These are phyloP conservation scores for Anthoceros angustus DNA, from an alignment of 225 moss, liverwort and hornwort species.

Conservation along the genomic window DNA sequence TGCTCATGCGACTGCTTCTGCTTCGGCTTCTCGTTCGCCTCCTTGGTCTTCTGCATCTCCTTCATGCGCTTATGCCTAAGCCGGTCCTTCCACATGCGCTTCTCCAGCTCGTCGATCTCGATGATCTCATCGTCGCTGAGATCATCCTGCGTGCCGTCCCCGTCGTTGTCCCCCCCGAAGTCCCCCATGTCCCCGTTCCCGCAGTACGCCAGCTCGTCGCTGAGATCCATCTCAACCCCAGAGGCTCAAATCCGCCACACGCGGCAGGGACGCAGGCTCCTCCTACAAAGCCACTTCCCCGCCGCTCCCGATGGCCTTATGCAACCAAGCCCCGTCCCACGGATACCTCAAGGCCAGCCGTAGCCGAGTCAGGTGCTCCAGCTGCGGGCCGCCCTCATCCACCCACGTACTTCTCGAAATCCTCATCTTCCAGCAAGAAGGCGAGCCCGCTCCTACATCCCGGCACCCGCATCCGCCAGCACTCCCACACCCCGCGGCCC, in stretches of 20 bases:
- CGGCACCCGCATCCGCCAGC: background rate
- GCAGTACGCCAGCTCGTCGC: slow-evolving; percentile 58
- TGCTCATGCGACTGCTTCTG: slow-evolving; percentile 95
- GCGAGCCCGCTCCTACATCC: background rate
- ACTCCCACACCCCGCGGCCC: background rate
- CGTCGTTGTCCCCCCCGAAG: slow-evolving; percentile 60
- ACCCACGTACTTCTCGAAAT: background rate
- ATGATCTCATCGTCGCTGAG: slow-evolving; percentile 66
- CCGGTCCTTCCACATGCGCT: slow-evolving; percentile 83
- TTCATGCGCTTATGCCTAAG: slow-evolving; percentile 81
- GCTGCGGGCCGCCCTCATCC: background rate
- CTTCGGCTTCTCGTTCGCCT: slow-evolving; percentile 31
- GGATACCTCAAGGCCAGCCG: background rate
- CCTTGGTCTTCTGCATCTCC: slow-evolving; percentile 64
- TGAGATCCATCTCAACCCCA: slow-evolving; percentile 21
- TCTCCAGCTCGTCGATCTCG: slow-evolving; percentile 91
- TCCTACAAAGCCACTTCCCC: no score
- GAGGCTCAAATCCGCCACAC: background rate
- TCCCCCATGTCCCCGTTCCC: slow-evolving; percentile 63
- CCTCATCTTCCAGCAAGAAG: slow-evolving; percentile 2
- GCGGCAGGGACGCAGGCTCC: no score
- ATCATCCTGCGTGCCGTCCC: slow-evolving; percentile 59
- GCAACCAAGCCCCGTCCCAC: background rate
- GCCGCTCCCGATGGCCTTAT: background rate
- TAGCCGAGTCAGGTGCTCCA: background rate